Base-by-base conservation (phyloP, 768 basidiomycete species). In the Lactarius sp. region DNA sequence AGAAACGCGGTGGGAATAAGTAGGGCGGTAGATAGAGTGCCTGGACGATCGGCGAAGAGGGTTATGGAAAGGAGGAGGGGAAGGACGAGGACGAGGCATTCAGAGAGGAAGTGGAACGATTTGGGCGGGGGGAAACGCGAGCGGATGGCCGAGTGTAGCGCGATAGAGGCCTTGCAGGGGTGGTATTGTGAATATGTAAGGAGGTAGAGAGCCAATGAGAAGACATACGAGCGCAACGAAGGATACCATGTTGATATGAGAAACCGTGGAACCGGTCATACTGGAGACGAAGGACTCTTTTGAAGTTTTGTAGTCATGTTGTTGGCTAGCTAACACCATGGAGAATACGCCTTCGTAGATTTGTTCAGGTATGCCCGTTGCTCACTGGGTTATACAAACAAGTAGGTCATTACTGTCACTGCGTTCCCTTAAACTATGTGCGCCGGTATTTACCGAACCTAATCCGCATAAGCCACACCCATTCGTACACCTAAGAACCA, bases 41-140 rank as follows among this genome's bases (percentile, higher is more conserved):
- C 68, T 0, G 92, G 87, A 12, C 74, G 73, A 36, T 81, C 73
- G 0, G 92, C 86, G 69, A 86, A 87, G 34, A 88, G 59, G 0
- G 96, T 96, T 75, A 97, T 83, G 3, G 85, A 87, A 9, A 95
- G 77, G 2, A 94, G 77, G n/a, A 95, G 77, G 0, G 96, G 96
- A 0, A 90, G 58, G 7, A 87, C 81, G 13, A 95, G 81, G 10
- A 78, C 42, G 6, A 94, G 80, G 12, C 90, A 72, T 8, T 78
- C 50, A 79, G 84, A 92, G 72, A 92, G 86, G 39, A 77, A 56
- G 75, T 50, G 60, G 83, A 78, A 78, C 20, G 76, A 72, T 36
- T 71, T 75, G 20, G 76, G 72, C 4, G 75, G 57, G 5, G 80
- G 72, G 2, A 82, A 70, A 20, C 84, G 83, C 3, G 83, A 82